Evolutionary conservation across 345 rosid species (phyloP).

Genomic region (Eucalyptus globulus): DNA sequence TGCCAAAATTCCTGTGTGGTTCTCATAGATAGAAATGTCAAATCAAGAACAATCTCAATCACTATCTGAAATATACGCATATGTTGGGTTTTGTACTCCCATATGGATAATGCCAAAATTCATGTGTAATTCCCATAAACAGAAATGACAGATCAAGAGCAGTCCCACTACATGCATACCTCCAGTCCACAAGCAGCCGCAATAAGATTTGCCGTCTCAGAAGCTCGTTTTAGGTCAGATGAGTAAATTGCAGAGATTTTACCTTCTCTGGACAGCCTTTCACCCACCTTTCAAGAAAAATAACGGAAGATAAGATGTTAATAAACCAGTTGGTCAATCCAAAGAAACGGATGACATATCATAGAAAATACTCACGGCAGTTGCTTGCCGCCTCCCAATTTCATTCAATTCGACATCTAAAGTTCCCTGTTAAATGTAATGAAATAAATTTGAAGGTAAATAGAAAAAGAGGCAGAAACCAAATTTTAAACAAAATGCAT

Average conservation of each 20-base stretch:
- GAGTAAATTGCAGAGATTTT: constrained; percentile 56
- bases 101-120: neutral
- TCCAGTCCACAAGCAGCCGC: constrained; percentile 45
- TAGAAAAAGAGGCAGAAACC: neutral
- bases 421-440: constrained; percentile 43
- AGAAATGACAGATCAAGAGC: neutral
- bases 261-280: constrained; percentile 46
- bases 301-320: neutral
- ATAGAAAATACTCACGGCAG: constrained; percentile 18
- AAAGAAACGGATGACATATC: neutral
- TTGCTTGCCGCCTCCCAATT: constrained; percentile 71
- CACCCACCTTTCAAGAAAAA: constrained; percentile 41
- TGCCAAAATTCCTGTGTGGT: neutral
- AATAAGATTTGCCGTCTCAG: constrained; percentile 66
- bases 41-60: neutral
- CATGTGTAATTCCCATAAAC: neutral
- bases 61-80: neutral
- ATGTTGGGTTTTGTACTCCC: neutral
- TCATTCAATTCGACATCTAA: constrained; percentile 76
- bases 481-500: neutral
- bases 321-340: neutral
- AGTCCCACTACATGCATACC: constrained; percentile 10
- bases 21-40: neutral
- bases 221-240: constrained; percentile 82
- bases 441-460: neutral